Evolutionary conservation across 345 rosid genomes (phyloP).

Genomic region (Acer saccharum): DNA sequence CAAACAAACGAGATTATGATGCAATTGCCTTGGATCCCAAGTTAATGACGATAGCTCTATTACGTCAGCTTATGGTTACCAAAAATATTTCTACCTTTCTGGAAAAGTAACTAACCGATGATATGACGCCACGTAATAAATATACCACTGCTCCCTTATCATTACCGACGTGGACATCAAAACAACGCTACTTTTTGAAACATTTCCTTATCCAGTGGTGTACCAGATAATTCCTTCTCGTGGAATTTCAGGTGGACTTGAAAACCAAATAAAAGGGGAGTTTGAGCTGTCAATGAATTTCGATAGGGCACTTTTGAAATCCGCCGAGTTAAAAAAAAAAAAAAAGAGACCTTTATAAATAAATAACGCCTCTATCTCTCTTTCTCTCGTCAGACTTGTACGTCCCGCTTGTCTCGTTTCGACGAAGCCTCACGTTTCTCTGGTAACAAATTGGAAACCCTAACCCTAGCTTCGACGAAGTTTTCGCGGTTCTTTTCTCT

Average conservation of each 20-base stretch:
- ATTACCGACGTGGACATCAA: background rate
- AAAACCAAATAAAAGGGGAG: conserved; percentile 8
- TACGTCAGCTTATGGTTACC: background rate
- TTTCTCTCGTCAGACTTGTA: background rate
- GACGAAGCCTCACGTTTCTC: background rate
- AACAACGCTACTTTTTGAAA: background rate
- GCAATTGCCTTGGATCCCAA: background rate
- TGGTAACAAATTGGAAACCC: conserved; percentile 15
- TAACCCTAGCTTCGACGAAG: conserved; percentile 6
- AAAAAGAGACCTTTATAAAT: background rate
- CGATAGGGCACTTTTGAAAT: conserved; percentile 16
- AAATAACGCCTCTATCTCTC: no score
- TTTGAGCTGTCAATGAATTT: background rate
- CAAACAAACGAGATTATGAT: no score
- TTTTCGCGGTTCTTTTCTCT: background rate
- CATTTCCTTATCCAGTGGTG: background rate
- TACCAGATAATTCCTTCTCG: background rate
- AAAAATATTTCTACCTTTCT: background rate
- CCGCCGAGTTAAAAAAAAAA: conserved; percentile 12
- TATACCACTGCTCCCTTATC: background rate
- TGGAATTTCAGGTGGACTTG: conserved; percentile 21
- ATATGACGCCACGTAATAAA: background rate
- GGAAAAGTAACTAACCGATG: background rate
- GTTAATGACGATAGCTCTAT: background rate
- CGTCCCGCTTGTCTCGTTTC: background rate